Evolutionary conservation across 1,139 yeast genomes (phyloP).

Genomic region (Geotrichum reessii): DNA sequence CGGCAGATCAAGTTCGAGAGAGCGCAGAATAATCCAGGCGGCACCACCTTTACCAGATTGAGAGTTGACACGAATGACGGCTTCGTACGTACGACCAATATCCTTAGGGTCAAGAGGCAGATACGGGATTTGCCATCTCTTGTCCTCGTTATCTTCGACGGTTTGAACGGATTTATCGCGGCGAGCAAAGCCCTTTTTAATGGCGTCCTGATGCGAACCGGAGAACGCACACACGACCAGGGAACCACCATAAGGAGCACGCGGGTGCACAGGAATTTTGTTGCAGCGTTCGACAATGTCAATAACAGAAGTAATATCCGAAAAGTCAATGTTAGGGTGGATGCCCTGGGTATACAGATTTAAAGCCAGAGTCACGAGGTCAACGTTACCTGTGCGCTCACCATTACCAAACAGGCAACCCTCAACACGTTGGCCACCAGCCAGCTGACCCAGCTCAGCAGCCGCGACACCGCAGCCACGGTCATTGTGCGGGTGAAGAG

Average conservation of each 20-base stretch:
- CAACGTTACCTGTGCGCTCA: slow-evolving; percentile 97
- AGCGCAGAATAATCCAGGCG: slow-evolving; percentile 89
- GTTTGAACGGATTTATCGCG: slow-evolving; percentile 43
- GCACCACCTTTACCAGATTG: slow-evolving; percentile 99
- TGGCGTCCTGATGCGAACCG: slow-evolving; percentile 97
- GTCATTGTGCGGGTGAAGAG: slow-evolving; percentile 93
- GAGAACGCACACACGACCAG: slow-evolving; percentile 94
- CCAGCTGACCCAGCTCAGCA: slow-evolving; percentile 85
- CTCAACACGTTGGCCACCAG: slow-evolving; percentile 97
- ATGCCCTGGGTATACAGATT: slow-evolving; percentile 94
- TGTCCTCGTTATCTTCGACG: slow-evolving; percentile 34
- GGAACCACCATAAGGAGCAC: slow-evolving; percentile 97
- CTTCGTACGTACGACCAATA: slow-evolving; percentile 94
- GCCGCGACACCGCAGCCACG: slow-evolving; percentile 99
- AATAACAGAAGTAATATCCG: slow-evolving; percentile 74
- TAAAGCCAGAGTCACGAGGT: slow-evolving; percentile 83
- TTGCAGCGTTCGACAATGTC: slow-evolving; percentile 89
- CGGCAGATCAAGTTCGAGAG: slow-evolving; percentile 86
- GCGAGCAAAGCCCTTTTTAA: slow-evolving; percentile 82
- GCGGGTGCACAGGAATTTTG: slow-evolving; percentile 85
- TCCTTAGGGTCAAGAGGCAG: slow-evolving; percentile 95
- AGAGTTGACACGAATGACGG: slow-evolving; percentile 94
- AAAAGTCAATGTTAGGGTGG: slow-evolving; percentile 77
- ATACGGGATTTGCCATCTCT: slow-evolving; percentile 80
- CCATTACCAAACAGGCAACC: slow-evolving; percentile 98